Evolutionary conservation across 805 yeast genomes (phyloP).

Genomic region (Wickerhamomyces pijperi): DNA sequence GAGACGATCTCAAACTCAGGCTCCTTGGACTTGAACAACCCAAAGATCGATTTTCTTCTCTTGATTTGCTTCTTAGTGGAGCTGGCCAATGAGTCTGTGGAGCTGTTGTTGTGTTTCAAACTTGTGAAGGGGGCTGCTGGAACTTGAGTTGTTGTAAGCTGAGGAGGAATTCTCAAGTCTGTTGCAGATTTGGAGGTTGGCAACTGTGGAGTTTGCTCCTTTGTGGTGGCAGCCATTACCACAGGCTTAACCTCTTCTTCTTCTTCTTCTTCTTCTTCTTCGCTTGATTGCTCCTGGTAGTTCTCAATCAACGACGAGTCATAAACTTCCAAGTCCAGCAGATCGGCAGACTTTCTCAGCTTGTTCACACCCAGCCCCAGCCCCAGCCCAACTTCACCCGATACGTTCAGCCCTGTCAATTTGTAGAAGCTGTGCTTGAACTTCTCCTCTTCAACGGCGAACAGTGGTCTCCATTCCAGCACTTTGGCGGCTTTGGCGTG

Average conservation of each 20-base stretch:
- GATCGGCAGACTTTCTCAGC: not conserved
- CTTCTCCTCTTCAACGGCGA: slow-evolving; percentile 1
- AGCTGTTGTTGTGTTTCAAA: slow-evolving; percentile 5
- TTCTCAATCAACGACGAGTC: not conserved
- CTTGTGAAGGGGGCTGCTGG: slow-evolving; percentile 5
- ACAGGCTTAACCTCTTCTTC: no score
- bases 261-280: no score
- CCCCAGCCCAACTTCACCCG: slow-evolving; percentile 13
- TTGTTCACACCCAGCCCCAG: slow-evolving; percentile 8
- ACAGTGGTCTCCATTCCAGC: not conserved
- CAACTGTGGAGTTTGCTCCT: no score
- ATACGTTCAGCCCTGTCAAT: slow-evolving; percentile 5
- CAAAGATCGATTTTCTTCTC: slow-evolving; percentile 16
- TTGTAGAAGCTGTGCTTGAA: slow-evolving; percentile 4
- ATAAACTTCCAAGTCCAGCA: not conserved
- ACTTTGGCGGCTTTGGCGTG: not conserved
- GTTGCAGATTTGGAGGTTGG: no score
- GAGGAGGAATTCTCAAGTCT: no score
- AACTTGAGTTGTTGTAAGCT: no score
- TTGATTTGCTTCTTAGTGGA: slow-evolving; percentile 7
- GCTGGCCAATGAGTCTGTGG: not conserved
- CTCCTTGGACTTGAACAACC: slow-evolving; percentile 10
- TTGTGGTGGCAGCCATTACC: no score
- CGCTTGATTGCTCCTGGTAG: slow-evolving; percentile 1
- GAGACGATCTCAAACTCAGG: slow-evolving; percentile 18